Percentiles rank a stretch among this genome's conserved stretches.
phyloP scores from a whole-genome alignment of 768 basidiomycete species.

The Strobilomyces dryophilus region DNA sequence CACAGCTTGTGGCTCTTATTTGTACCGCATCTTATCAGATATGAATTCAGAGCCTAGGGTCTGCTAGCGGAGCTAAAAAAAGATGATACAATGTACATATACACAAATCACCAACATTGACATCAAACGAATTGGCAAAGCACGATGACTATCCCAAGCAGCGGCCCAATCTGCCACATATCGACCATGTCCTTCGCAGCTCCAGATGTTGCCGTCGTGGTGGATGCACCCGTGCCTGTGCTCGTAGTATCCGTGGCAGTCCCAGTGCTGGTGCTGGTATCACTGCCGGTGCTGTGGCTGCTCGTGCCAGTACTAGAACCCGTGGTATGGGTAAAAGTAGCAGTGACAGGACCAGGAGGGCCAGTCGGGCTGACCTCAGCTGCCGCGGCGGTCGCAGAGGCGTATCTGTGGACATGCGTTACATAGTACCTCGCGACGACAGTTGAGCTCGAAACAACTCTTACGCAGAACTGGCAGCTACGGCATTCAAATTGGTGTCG shows the following conservation, averaged over 20 bases:
- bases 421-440: background rate
- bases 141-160: slow-evolving; percentile 3
- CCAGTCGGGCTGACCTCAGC: slow-evolving; percentile 38
- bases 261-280: no score
- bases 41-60: no score
- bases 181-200: background rate
- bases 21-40: slow-evolving; percentile 18
- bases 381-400: slow-evolving; percentile 49
- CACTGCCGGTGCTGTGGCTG: no score
- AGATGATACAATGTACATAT: background rate
- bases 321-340: slow-evolving; percentile 7
- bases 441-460: slow-evolving; percentile 17
- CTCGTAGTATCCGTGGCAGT: no score
- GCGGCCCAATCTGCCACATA: background rate
- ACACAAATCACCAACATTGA: background rate
- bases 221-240: background rate
- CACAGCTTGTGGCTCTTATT: slow-evolving; percentile 14
- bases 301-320: no score
- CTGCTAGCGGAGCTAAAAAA: no score
- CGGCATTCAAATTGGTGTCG: slow-evolving; percentile 38
- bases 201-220: background rate
- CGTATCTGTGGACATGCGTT: slow-evolving; percentile 22
- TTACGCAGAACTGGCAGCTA: slow-evolving; percentile 52
- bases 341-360: slow-evolving; percentile 40
- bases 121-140: slow-evolving; percentile 12